Conservation (phyloP, 257 asterid species). For the Solanum sitiens region DNA sequence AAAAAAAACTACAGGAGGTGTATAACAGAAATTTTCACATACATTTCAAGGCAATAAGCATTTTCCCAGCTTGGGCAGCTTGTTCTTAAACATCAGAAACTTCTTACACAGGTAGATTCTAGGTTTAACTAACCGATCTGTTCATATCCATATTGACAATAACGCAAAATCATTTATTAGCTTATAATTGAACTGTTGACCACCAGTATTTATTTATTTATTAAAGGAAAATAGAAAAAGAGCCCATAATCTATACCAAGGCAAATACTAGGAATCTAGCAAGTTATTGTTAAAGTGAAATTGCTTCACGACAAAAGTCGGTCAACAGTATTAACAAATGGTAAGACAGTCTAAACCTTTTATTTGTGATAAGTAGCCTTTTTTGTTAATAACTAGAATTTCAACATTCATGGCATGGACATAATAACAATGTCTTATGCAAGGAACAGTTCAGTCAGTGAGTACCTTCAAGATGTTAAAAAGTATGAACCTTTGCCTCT, state of each 20-base stretch:
- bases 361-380: background rate
- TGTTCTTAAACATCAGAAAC: background rate
- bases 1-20: background rate
- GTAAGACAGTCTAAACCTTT: background rate
- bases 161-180: background rate
- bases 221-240: background rate
- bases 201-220: background rate
- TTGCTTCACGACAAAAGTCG: background rate
- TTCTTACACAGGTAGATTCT: background rate
- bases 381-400: background rate
- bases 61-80: background rate
- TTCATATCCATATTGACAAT: background rate
- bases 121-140: background rate
- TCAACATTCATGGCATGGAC: background rate
- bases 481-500: background rate
- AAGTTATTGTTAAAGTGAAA: background rate
- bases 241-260: background rate
- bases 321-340: background rate
- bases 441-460: background rate
- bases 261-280: background rate
- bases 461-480: background rate
- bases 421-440: background rate
- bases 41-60: background rate
- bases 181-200: background rate
- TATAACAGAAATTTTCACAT: background rate